Evolutionary conservation across 1,284 basidiomycete genomes (phyloP).

Genomic region (Ceratobasidium sp.): DNA sequence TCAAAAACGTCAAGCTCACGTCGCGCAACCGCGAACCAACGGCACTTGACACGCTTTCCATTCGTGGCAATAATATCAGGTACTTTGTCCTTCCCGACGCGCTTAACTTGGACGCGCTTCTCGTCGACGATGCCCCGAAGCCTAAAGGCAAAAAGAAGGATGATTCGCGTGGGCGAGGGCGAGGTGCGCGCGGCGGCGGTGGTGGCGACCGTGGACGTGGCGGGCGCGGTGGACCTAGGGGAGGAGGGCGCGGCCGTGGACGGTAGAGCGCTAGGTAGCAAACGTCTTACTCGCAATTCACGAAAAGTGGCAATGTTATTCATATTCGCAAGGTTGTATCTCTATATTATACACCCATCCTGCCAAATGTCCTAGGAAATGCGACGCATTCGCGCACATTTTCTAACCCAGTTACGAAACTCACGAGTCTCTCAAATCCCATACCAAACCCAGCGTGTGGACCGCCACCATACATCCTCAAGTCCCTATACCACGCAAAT

Average conservation of each 20-base stretch:
- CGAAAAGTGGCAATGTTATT: constrained; percentile 13
- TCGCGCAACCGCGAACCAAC: constrained; percentile 87
- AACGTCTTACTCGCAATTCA: neutral
- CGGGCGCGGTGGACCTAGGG: constrained; percentile 25
- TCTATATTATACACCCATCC: constrained; percentile 70
- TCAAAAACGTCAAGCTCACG: constrained; percentile 98
- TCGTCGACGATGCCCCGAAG: constrained; percentile 98
- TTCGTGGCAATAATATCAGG: constrained; percentile 93
- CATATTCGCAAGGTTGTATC: neutral
- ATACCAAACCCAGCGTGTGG: constrained; percentile 94
- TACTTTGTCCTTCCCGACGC: constrained; percentile 98
- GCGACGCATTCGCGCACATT: constrained; percentile 92
- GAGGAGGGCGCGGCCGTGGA: constrained; percentile 63
- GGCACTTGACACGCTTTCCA: constrained; percentile 87
- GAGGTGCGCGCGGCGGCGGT: constrained; percentile 68
- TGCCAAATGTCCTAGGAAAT: constrained; percentile 90
- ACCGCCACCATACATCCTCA: constrained; percentile 81
- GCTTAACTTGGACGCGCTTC: constrained; percentile 93
- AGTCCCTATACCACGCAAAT: constrained; percentile 89
- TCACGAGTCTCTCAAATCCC: constrained; percentile 90
- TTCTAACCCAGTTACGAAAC: constrained; percentile 84
- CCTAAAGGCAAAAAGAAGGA: constrained; percentile 88
- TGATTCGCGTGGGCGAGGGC: constrained; percentile 72
- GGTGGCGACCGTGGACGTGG: constrained; percentile 59
- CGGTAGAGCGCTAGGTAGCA: constrained; percentile 52